These are phyloP conservation scores for Pelargonium cotyledonis DNA, from an alignment of 441 rosid genomes.

Conservation along the genomic window DNA sequence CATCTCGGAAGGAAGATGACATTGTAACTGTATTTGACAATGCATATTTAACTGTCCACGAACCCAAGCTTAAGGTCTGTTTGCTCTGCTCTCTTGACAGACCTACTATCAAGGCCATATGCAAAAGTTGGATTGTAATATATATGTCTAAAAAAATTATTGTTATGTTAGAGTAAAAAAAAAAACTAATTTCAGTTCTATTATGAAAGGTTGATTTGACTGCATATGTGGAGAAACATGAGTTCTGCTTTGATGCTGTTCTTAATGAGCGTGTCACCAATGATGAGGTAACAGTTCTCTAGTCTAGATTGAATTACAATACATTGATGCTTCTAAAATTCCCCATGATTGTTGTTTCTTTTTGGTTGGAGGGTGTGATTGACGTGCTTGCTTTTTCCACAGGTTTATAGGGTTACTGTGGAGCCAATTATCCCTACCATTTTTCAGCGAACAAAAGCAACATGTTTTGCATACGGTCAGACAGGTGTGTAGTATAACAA, in stretches of 20 bases:
- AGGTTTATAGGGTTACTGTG: slow-evolving; percentile 87
- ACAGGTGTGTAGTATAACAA: slow-evolving; percentile 51
- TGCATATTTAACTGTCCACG: slow-evolving; percentile 64
- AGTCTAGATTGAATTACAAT: background rate
- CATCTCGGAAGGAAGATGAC: slow-evolving; percentile 84
- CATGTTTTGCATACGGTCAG: slow-evolving; percentile 99
- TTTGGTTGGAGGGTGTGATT: slow-evolving; percentile 13
- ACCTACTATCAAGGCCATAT: background rate
- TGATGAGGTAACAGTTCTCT: slow-evolving; percentile 62
- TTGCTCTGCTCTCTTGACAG: slow-evolving; percentile 10
- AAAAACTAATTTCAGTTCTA: slow-evolving; percentile 21
- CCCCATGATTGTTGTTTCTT: background rate
- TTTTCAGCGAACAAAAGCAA: slow-evolving; percentile 93
- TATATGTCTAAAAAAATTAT: background rate
- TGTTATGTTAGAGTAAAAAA: slow-evolving; percentile 6
- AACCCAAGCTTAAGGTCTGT: slow-evolving; percentile 91
- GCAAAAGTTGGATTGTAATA: background rate
- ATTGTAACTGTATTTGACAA: slow-evolving; percentile 69
- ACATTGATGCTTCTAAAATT: background rate
- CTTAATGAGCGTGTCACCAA: slow-evolving; percentile 75
- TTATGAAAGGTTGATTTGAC: slow-evolving; percentile 91
- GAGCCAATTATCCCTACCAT: slow-evolving; percentile 93
- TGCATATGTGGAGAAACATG: slow-evolving; percentile 93
- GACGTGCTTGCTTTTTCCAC: slow-evolving; percentile 24
- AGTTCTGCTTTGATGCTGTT: slow-evolving; percentile 97